Evolutionary conservation across 2,329 filamentous ascomycete genomes (phyloP), one percentile per base, ranked within the genome.

Genomic region (Claviceps maximensis): DNA sequence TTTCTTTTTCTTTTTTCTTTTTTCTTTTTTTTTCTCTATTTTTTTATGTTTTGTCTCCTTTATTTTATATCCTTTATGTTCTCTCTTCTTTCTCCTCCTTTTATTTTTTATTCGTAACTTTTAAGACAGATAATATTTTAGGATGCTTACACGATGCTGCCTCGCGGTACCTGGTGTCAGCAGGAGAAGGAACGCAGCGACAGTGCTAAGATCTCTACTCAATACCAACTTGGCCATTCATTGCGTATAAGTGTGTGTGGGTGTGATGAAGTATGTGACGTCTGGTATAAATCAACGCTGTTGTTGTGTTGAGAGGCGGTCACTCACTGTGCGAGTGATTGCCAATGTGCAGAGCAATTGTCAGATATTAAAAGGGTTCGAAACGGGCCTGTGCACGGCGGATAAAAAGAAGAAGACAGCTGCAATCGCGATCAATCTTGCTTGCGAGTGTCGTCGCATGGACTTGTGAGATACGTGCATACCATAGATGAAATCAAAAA

Each of bases 161-260:
- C 73, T 73, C 72, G 59, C 72, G 72, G 72, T 69, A 71, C 63
- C 63, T 69, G 69, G 69, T 70, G 65, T 67, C 63, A 57, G 53
- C 52, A 50, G 51, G 51, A 17, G 44, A 13, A 31, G 12, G 21
- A 8, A 31, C 25, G 47, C 49, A 36, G 44, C 45, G 9, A 55
- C 53, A 46, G 49, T 57, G 44, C 45, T 54, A 54, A 58, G 45
- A 19, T 47, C 15, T 17, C 9, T 4, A 8, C 5, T 38, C 36
- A 38, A 38, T n/a, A n/a, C 36, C 36, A 38, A 38, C 15, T n/a
- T 38, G 15, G 5, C 5, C 17, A n/a, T 29, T 2, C 4, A 42
- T 42, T 38, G 19, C 21, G 7, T 12, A 29, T 29, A 17, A 47
- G 10, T 21, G 19, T 13, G 17, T 38, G 12, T 41, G n/a, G 9